Conservation (phyloP, 768 basidiomycete genomes). For the Fomitopsis serialis region DNA sequence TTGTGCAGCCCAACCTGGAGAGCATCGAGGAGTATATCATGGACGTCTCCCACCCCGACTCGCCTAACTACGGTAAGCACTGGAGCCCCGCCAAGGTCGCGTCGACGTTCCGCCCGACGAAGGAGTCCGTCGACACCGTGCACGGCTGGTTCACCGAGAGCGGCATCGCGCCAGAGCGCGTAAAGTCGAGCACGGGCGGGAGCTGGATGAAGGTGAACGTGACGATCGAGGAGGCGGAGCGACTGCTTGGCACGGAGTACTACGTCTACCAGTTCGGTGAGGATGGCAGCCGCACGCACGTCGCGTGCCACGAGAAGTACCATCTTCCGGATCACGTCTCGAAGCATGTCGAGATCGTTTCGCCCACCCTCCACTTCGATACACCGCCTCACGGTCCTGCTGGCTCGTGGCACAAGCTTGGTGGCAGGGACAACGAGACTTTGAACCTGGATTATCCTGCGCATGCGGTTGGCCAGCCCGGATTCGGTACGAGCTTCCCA, state of each 20-base stretch:
- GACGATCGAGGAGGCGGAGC: no score
- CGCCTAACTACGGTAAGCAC: constrained; percentile 31
- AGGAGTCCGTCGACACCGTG: constrained; percentile 40
- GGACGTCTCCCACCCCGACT: no score
- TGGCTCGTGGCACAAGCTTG: constrained; percentile 1
- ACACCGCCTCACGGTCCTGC: constrained; percentile 5
- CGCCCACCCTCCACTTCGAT: constrained; percentile 65
- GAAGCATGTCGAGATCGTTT: constrained; percentile 58
- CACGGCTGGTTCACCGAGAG: no score
- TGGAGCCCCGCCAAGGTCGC: constrained; percentile 32
- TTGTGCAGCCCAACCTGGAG: constrained; percentile 42
- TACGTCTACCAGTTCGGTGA: no score
- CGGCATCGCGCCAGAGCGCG: no score
- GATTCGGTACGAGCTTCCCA: constrained; percentile 4
- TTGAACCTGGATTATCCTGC: not conserved
- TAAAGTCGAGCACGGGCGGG: no score
- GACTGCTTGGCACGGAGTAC: no score
- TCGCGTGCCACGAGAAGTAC: constrained; percentile 54
- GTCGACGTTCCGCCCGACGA: constrained; percentile 32
- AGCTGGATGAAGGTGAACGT: no score
- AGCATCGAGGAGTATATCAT: constrained; percentile 41
- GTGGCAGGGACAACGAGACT: not conserved
- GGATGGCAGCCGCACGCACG: no score
- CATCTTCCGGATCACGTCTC: constrained; percentile 55
- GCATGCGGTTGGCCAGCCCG: not conserved